phyloP scores from a whole-genome alignment of 139 green algal genomes.

The Auxenochlorella pyrenoidosa region DNA sequence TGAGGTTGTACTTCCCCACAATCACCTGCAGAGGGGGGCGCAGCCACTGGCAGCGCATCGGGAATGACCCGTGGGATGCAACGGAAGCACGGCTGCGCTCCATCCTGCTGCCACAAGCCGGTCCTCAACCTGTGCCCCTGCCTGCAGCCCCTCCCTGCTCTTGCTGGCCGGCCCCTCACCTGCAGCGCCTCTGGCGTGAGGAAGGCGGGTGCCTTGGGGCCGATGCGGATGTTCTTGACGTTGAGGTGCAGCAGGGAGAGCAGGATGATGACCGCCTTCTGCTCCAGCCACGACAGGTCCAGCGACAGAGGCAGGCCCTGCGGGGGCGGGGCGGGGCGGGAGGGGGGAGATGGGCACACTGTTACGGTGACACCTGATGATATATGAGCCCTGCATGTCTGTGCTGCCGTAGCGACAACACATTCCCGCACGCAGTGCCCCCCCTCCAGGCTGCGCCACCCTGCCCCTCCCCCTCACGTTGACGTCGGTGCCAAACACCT shows the following conservation, averaged over 20 bases:
- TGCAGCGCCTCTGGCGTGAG: slow-evolving; percentile 73
- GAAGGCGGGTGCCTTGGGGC: slow-evolving; percentile 78
- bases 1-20: slow-evolving; percentile 72
- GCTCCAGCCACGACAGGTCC: slow-evolving; percentile 85
- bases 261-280: slow-evolving; percentile 85
- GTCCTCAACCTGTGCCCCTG: no score
- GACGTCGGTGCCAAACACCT: slow-evolving; percentile 79
- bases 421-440: no score
- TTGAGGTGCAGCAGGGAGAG: slow-evolving; percentile 81
- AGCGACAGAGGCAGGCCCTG: slow-evolving; percentile 73
- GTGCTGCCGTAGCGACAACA: no score
- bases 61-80: not conserved
- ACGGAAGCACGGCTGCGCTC: not conserved
- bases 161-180: not conserved
- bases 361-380: no score
- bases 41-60: no score
- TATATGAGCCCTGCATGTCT: no score
- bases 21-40: slow-evolving; percentile 42
- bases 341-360: no score
- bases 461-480: slow-evolving; percentile 47
- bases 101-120: no score
- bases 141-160: no score
- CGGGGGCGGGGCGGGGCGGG: no score
- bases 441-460: no score
- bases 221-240: slow-evolving; percentile 80